Base-by-base conservation (phyloP, 1,284 basidiomycete species). In the Sporisorium iseilematis-ciliati region DNA sequence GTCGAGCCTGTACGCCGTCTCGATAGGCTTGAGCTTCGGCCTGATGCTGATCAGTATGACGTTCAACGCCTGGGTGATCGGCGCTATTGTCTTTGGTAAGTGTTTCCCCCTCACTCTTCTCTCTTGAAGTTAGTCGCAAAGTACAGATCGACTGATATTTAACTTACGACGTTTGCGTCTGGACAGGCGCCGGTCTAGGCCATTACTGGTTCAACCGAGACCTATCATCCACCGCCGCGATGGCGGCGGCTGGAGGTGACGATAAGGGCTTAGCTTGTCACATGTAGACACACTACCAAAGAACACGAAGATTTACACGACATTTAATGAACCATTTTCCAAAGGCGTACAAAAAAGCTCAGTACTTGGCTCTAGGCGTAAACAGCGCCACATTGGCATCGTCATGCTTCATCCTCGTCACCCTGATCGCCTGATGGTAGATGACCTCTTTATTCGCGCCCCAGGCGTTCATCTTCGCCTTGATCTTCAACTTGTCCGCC, bases 371-470 rank as follows among this genome's bases (percentile, higher is more conserved):
- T 4, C 68, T 31, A 18, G 61, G 53, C 11, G 68, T 50, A 41
- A 62, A 64, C 7, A 77, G 40, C 12, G 41, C 31, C 7, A 12
- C 38, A 14, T 63, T 71, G 2, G 65, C 43, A 50, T 65, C 61
- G 8, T 73, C 65, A 35, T 77, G 69, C 25, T 57, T 77, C 20
- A 57, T 75, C 40, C 71, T 71, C 3, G 52, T 38, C 25, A 71
- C 60, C 31, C 49, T 53, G 29, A 82, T 46, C 10, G 52, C 62
- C 10, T 70, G 57, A 1, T 58, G 57, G 41, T 79, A 74, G 31
- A 82, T 57, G 14, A 84, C 86, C 55, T 77, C 70, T 84, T 89
- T 89, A 83, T 89, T 88, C 31, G 81, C 63, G 0, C 88, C 88
- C 86, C 87, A 89, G 12, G 86, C 86, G 21, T 88, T 88, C 42